A percentile compares a stretch with the other conserved stretches of the same genome.
phyloP scores from a whole-genome alignment of 495 filamentous ascomycete genomes.

The Aspergillus homomorphus region DNA sequence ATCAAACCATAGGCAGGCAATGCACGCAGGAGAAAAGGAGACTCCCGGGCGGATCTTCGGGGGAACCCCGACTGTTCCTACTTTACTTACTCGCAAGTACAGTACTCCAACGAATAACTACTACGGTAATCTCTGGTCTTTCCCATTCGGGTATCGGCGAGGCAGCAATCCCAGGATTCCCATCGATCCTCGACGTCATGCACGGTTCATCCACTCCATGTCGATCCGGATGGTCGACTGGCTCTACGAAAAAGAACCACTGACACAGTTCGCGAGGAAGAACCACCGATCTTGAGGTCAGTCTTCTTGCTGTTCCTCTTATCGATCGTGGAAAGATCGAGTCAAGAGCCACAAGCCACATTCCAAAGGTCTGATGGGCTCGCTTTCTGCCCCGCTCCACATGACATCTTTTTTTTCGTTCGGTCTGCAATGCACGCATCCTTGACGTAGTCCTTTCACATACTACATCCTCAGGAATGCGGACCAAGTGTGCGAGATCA shows the following conservation, averaged over 20 bases:
- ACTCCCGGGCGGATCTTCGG: constrained; percentile 11
- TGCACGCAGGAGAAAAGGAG: constrained; percentile 13
- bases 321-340: not conserved
- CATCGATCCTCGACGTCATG: constrained; percentile 23
- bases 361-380: not conserved
- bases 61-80: not conserved
- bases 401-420: not conserved
- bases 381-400: not conserved
- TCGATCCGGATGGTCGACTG: constrained; percentile 13
- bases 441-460: not conserved
- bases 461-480: not conserved
- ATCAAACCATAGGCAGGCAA: not conserved
- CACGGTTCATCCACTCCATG: constrained; percentile 21
- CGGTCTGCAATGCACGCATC: not conserved
- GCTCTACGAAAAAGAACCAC: not conserved
- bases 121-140: not conserved
- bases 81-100: too few relatives aligned
- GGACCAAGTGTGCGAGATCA: not conserved
- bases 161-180: constrained; percentile 3
- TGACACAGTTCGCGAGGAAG: too few relatives aligned
- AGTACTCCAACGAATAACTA: not conserved
- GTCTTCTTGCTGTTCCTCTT: not conserved
- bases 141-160: constrained; percentile 4
- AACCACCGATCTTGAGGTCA: not conserved
- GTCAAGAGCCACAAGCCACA: not conserved